Evolutionary conservation across 495 filamentous ascomycete genomes (phyloP).

Genomic region (Poronia punctata): DNA sequence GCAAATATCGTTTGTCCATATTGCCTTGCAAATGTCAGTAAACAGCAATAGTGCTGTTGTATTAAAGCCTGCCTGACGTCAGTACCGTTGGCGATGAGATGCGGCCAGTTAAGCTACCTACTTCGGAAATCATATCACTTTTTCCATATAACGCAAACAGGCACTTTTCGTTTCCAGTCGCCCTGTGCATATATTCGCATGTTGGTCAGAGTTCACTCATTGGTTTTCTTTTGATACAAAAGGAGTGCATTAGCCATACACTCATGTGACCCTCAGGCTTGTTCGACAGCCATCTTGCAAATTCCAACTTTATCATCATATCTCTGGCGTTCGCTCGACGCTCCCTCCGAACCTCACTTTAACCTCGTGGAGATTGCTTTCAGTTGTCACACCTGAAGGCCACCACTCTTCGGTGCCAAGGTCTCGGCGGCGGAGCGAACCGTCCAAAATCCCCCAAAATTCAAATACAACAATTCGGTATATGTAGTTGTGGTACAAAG

Average conservation of each 20-base stretch:
- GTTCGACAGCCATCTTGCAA: not conserved
- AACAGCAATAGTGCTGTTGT: too few species aligned
- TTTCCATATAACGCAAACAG: too few species aligned
- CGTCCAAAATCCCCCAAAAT: too few species aligned
- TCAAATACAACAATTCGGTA: conserved; percentile 37
- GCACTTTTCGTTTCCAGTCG: too few species aligned
- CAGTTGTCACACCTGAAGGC: conserved; percentile 10
- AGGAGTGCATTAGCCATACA: conserved; percentile 17
- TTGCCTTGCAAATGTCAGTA: too few species aligned
- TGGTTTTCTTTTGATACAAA: conserved; percentile 20
- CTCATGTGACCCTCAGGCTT: conserved; percentile 1
- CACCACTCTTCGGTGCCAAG: conserved; percentile 55
- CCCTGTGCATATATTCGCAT: too few species aligned
- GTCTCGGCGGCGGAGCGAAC: conserved; percentile 48
- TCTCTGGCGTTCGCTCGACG: conserved; percentile 48
- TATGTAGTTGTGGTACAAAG: conserved; percentile 38
- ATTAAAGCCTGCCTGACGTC: too few species aligned
- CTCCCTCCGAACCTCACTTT: conserved; percentile 53
- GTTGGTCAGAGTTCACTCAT: conserved; percentile 12
- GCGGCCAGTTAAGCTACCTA: too few species aligned
- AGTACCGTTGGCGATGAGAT: too few species aligned
- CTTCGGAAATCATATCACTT: too few species aligned
- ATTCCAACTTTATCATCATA: conserved; percentile 17
- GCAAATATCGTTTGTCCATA: too few species aligned
- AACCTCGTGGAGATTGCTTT: conserved; percentile 48